A percentile compares a stretch with the other conserved stretches of the same genome.
Evolutionary conservation across 441 rosid genomes (phyloP).

Genomic region (Populus hybrid): DNA sequence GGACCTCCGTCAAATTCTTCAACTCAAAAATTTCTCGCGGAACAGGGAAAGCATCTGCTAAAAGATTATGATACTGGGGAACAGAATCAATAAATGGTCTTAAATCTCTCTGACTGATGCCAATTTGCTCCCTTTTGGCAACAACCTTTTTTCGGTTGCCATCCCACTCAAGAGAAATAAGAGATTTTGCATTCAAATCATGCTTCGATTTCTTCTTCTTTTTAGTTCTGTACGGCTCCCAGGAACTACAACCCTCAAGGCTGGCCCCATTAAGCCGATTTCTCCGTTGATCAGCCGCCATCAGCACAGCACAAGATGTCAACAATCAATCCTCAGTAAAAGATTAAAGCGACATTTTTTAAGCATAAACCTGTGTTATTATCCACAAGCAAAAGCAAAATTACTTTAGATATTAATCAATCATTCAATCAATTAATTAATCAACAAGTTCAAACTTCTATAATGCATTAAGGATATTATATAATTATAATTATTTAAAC

Average conservation of each 20-base stretch:
- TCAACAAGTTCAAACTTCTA: neutral
- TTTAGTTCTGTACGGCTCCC: conserved; percentile 62
- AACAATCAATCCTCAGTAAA: conserved; percentile 20
- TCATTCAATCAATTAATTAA: too few relatives aligned
- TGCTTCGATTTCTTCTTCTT: conserved; percentile 58
- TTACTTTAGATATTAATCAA: neutral
- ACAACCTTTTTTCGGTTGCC: conserved; percentile 51
- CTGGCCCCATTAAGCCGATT: conserved; percentile 68
- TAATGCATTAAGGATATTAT: neutral
- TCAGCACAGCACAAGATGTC: conserved; percentile 32
- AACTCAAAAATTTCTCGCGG: conserved; percentile 73
- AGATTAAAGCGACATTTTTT: conserved; percentile 3
- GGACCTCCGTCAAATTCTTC: conserved; percentile 59
- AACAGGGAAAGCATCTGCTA: conserved; percentile 70
- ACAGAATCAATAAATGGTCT: conserved; percentile 49
- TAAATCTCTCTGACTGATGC: conserved; percentile 60
- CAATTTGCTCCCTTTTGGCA: conserved; percentile 87
- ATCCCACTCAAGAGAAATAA: conserved; percentile 87
- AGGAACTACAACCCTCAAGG: conserved; percentile 47
- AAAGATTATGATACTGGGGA: conserved; percentile 35
- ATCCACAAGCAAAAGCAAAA: neutral
- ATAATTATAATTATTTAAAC: too few relatives aligned
- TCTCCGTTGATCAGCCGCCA: conserved; percentile 88
- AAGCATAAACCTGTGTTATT: neutral
- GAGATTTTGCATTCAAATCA: conserved; percentile 53